A percentile compares a stretch with the other conserved stretches of the same genome.
Conservation (phyloP, 2,329 filamentous ascomycete species). For the Hymenotorrendiella dingleyae region DNA sequence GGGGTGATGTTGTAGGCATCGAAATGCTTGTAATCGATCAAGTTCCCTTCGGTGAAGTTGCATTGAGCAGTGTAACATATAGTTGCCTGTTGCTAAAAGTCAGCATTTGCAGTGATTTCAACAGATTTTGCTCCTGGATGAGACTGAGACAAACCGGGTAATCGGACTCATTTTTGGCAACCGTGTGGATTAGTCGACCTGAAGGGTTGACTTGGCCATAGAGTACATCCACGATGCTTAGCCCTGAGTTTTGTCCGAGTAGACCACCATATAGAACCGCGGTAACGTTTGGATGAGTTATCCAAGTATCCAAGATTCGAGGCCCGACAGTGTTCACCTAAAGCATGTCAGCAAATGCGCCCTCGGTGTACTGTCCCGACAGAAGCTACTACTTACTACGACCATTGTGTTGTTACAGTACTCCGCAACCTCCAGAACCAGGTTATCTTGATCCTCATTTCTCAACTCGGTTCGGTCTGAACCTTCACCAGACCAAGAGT, state of each 20-base stretch:
- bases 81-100: too few relatives aligned
- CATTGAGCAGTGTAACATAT: slow-evolving; percentile 71
- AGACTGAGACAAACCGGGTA: too few relatives aligned
- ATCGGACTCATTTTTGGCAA: slow-evolving; percentile 49
- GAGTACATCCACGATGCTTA: slow-evolving; percentile 69
- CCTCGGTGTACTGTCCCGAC: too few relatives aligned
- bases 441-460: slow-evolving; percentile 28
- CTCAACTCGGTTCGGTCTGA: slow-evolving; percentile 55
- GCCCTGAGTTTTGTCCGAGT: slow-evolving; percentile 76
- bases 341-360: too few relatives aligned
- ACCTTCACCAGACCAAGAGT: slow-evolving; percentile 65
- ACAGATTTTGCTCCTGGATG: too few relatives aligned
- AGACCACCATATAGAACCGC: slow-evolving; percentile 75
- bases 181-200: slow-evolving; percentile 52
- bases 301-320: slow-evolving; percentile 69
- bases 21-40: slow-evolving; percentile 48
- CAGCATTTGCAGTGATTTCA: too few relatives aligned
- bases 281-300: slow-evolving; percentile 69
- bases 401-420: slow-evolving; percentile 54
- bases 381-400: too few relatives aligned
- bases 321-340: slow-evolving; percentile 58
- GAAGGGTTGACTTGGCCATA: slow-evolving; percentile 73
- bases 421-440: slow-evolving; percentile 43
- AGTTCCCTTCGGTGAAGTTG: slow-evolving; percentile 43
- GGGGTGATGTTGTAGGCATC: slow-evolving; percentile 33